Evolutionary conservation across 176 grass and related monocot species (phyloP), one percentile per base, ranked within the genome.

Genomic region (Oryza brachyantha): DNA sequence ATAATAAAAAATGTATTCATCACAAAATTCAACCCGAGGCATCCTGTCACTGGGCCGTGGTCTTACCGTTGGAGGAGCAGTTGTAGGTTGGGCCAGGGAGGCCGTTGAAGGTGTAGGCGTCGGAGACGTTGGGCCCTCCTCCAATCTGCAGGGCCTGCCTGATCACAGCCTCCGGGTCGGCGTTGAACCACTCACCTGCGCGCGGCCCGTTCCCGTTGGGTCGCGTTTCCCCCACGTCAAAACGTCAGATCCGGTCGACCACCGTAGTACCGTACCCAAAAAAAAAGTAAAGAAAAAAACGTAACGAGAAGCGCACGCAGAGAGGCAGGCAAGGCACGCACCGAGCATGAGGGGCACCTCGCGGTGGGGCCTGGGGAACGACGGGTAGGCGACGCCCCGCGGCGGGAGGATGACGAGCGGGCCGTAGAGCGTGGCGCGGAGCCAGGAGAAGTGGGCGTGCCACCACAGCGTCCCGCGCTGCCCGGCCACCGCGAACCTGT

Each of bases 331-430:
- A 38, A 8, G 7, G 42, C 42, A 45, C 46, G 17, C 21, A 50
- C 82, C 92, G 82, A 94, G 55, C 3, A 91, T 24, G 72, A 94
- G 3, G 7, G 91, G 88, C 7, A 93, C 72, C 84, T 97, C 84
- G 25, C 46, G 57, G 77, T 89, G 22, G 7, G 93, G 93, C 31
- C 57, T 45, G 13, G 88, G 52, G 79, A 97, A 97, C 14, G 94
- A 97, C 14, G 94, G 94, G 72, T 93, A 97, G 27, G 86, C 81
- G 48, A 97, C 81, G 41, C 88, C 91, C 52, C 17, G 14, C 10
- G 90, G 86, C 2, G 94, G 94, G 2, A 93, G 94, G 81, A 93
- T 90, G 86, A 97, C 85, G 66, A 97, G 61, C 42, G 94, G 86
- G 0, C 94, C 94, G 70, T 97, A 46, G 7, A 93, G 31, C 8